Evolutionary conservation across 1,139 yeast genomes (phyloP).

Genomic region (Pichia inconspicua): DNA sequence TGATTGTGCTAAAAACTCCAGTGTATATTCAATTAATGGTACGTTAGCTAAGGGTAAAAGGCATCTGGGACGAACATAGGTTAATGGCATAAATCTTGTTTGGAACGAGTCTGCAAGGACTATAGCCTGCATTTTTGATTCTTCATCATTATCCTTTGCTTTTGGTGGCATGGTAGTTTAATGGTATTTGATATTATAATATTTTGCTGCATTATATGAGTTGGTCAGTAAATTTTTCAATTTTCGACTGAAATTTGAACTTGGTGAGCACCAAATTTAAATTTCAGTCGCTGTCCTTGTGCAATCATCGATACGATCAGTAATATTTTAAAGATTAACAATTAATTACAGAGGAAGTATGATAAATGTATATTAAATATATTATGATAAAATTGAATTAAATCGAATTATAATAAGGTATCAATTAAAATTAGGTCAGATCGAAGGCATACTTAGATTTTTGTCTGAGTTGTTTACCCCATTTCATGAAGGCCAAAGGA

Average conservation of each 20-base stretch:
- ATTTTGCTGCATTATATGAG: not conserved
- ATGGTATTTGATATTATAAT: not conserved
- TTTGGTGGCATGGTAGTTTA: conserved; percentile 18
- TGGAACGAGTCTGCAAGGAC: conserved; percentile 91
- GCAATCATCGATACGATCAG: too few relatives aligned
- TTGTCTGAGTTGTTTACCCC: conserved; percentile 54
- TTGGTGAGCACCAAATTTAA: too few relatives aligned
- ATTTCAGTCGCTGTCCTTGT: too few relatives aligned
- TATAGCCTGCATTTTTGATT: conserved; percentile 74
- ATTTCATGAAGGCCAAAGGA: conserved; percentile 63
- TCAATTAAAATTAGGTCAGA: conserved; percentile 1
- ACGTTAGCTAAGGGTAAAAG: conserved; percentile 85
- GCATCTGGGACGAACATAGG: conserved; percentile 80
- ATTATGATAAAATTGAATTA: not conserved
- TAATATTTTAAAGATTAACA: too few relatives aligned
- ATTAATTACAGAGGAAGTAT: not conserved
- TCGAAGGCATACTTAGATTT: conserved; percentile 60
- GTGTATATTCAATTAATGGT: conserved; percentile 88
- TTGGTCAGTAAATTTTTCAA: too few relatives aligned
- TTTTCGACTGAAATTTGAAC: too few relatives aligned
- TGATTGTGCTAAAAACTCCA: conserved; percentile 87
- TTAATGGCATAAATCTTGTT: conserved; percentile 86
- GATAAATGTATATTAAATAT: too few relatives aligned
- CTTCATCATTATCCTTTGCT: conserved; percentile 39
- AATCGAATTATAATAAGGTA: not conserved